phyloP scores from a whole-genome alignment of 371 early-diverging fungal genomes.

The Actinomucor elegans region DNA sequence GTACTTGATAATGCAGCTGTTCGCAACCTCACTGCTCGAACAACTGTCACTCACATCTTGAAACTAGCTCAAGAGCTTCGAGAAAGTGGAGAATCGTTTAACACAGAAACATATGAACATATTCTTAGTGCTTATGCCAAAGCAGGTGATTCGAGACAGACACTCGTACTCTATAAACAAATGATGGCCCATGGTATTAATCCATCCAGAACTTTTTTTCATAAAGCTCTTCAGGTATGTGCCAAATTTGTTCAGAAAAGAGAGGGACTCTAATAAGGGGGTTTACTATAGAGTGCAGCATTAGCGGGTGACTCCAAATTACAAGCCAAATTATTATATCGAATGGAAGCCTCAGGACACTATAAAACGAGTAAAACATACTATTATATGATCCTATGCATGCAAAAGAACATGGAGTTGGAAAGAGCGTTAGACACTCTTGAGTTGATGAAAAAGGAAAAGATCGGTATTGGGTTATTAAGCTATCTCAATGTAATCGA shows the following conservation, averaged over 20 bases:
- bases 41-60: constrained; percentile 4
- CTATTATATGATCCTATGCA: constrained; percentile 22
- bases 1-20: constrained; percentile 8
- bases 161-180: constrained; percentile 17
- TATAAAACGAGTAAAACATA: constrained; percentile 19
- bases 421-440: constrained; percentile 42
- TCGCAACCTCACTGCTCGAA: background rate
- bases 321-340: constrained; percentile 26
- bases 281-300: constrained; percentile 20
- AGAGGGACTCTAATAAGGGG: no score
- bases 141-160: background rate
- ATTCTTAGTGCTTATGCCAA: constrained; percentile 33
- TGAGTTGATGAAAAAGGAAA: constrained; percentile 29
- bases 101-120: constrained; percentile 22
- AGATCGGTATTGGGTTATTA: constrained; percentile 8
- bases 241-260: no score
- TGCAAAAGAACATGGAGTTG: constrained; percentile 38
- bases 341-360: constrained; percentile 22
- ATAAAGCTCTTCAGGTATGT: constrained; percentile 34
- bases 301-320: constrained; percentile 14
- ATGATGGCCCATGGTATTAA: constrained; percentile 19
- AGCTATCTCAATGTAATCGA: constrained; percentile 19
- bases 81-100: constrained; percentile 6
- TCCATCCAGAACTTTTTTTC: constrained; percentile 14
- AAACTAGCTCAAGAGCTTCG: constrained; percentile 15